Evolutionary conservation across 225 moss, liverwort and hornwort species (phyloP).

Genomic region (Anthoceros angustus): DNA sequence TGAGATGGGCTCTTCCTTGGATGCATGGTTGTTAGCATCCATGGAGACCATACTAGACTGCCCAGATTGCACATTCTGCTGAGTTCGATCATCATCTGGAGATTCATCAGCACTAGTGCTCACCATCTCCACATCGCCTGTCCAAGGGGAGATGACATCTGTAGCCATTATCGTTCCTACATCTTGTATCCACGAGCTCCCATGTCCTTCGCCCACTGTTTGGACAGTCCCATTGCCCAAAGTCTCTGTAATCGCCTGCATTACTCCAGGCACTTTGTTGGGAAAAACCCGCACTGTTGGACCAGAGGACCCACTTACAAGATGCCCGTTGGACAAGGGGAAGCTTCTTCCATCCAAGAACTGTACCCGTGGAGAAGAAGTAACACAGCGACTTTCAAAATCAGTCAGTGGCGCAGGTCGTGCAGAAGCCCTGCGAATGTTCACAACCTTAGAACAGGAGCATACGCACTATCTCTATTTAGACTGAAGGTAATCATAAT

Average conservation of each 20-base stretch:
- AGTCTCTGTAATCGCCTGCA: background rate
- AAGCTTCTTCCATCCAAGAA: background rate
- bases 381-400: background rate
- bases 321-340: background rate
- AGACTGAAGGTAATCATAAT: background rate
- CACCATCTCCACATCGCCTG: slow-evolving; percentile 1
- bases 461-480: background rate
- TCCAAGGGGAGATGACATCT: background rate
- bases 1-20: background rate
- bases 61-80: background rate
- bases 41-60: background rate
- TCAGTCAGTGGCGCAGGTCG: background rate
- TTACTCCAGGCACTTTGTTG: background rate
- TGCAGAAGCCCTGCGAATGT: background rate
- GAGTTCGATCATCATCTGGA: background rate
- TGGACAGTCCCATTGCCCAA: background rate
- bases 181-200: slow-evolving; percentile 2
- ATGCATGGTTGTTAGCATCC: background rate
- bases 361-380: background rate
- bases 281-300: background rate
- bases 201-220: background rate
- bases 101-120: background rate
- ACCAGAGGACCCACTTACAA: background rate
- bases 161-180: background rate
- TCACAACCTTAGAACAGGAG: background rate